Evolutionary conservation across 192 early-diverging fungal genomes (phyloP).

Genomic region (Glomus cerebriforme): DNA sequence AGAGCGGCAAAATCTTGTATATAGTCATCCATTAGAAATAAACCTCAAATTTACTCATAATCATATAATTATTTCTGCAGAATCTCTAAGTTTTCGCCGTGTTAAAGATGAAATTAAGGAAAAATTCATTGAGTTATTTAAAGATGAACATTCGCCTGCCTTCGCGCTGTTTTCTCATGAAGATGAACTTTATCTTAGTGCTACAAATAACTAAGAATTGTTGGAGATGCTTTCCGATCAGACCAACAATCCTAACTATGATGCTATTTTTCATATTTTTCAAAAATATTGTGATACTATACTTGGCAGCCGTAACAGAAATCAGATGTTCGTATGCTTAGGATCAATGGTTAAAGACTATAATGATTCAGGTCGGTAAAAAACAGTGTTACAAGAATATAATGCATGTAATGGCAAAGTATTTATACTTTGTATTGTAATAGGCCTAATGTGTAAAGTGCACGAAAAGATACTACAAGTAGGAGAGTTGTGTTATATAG

Average conservation of each 20-base stretch:
- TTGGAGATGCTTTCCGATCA: not conserved
- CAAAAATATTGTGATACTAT: not conserved
- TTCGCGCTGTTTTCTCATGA: not conserved
- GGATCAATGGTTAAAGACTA: not conserved
- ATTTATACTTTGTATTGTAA: not conserved
- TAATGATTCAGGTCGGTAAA: not conserved
- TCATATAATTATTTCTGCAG: not conserved
- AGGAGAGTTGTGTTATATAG: not conserved
- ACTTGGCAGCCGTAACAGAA: not conserved
- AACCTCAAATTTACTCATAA: constrained; percentile 8
- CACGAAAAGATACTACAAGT: not conserved
- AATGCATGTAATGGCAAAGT: not conserved
- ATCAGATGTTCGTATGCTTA: not conserved
- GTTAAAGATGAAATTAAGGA: not conserved
- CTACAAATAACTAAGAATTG: not conserved
- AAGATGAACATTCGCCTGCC: not conserved
- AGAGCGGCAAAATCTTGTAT: no score
- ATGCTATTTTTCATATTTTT: constrained; percentile 3
- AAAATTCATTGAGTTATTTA: constrained; percentile 9
- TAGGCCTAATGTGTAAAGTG: not conserved
- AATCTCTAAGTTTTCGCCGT: not conserved
- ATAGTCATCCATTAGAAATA: not conserved
- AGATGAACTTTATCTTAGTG: not conserved
- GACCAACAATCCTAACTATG: not conserved
- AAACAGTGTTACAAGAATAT: not conserved